These are phyloP conservation scores for Backusella circina DNA, from an alignment of 192 early-diverging fungal genomes.

Conservation along the genomic window DNA sequence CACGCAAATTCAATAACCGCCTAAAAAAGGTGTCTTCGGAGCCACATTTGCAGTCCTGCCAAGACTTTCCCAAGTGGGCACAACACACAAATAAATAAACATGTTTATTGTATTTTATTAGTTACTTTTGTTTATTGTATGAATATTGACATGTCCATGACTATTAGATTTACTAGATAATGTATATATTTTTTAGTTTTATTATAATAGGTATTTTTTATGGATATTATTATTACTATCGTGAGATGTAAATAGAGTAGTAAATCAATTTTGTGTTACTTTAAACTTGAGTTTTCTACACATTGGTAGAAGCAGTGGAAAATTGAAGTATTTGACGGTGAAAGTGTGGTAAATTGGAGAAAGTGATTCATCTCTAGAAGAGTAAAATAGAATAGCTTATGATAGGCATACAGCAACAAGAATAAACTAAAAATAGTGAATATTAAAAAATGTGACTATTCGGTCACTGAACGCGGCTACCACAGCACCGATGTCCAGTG, in stretches of 20 bases:
- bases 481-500: slow-evolving; percentile 33
- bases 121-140: not conserved
- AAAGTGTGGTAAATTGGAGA: too few species aligned
- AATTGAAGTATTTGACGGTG: too few species aligned
- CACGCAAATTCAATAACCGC: not conserved
- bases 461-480: slow-evolving; percentile 33
- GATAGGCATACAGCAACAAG: too few species aligned
- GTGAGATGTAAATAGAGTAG: not conserved
- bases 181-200: too few species aligned
- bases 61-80: slow-evolving; percentile 1
- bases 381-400: too few species aligned
- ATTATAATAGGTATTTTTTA: too few species aligned
- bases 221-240: not conserved
- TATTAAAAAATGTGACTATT: slow-evolving; percentile 20
- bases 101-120: not conserved
- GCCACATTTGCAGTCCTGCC: not conserved
- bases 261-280: not conserved
- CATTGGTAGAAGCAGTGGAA: not conserved
- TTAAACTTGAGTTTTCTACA: not conserved
- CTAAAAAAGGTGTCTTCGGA: not conserved
- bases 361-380: too few species aligned
- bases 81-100: slow-evolving; percentile 2
- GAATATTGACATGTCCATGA: too few species aligned
- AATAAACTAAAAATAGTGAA: too few species aligned
- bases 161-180: too few species aligned